These are phyloP conservation scores for Paramyrothecium sp. DNA, from an alignment of 2,329 filamentous ascomycete genomes.

Conservation along the genomic window DNA sequence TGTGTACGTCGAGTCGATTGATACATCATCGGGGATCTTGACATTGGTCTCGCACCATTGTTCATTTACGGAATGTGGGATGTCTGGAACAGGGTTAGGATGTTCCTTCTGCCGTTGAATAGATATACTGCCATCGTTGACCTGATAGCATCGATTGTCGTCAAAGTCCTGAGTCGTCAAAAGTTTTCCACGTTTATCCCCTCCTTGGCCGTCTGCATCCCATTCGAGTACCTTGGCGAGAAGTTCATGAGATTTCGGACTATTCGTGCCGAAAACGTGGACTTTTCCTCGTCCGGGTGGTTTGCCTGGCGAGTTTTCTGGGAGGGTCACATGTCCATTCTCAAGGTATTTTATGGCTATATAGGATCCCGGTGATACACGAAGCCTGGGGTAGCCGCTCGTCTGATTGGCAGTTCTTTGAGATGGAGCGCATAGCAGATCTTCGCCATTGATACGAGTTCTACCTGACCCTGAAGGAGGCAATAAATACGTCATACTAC, in stretches of 20 bases:
- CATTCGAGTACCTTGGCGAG: neutral
- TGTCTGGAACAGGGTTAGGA: neutral
- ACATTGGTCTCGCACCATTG: neutral
- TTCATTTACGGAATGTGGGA: neutral
- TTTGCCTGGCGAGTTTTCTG: neutral
- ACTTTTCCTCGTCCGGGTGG: neutral
- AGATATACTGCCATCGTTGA: neutral
- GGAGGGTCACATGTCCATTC: neutral
- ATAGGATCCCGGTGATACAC: neutral
- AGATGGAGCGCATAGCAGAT: neutral
- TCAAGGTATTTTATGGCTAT: neutral
- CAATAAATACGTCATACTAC: neutral
- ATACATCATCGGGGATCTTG: neutral
- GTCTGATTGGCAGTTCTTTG: neutral
- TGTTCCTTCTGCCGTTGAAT: neutral
- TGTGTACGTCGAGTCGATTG: neutral
- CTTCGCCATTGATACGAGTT: neutral
- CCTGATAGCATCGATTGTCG: neutral
- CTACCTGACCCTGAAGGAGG: neutral
- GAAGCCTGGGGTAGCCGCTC: neutral
- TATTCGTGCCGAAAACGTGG: neutral
- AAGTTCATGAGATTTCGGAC: neutral
- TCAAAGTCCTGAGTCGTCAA: conserved; percentile 1
- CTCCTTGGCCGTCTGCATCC: neutral
- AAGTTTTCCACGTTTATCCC: neutral